Base-by-base conservation (phyloP, 805 yeast genomes). In the Kuraishia hungarica region DNA sequence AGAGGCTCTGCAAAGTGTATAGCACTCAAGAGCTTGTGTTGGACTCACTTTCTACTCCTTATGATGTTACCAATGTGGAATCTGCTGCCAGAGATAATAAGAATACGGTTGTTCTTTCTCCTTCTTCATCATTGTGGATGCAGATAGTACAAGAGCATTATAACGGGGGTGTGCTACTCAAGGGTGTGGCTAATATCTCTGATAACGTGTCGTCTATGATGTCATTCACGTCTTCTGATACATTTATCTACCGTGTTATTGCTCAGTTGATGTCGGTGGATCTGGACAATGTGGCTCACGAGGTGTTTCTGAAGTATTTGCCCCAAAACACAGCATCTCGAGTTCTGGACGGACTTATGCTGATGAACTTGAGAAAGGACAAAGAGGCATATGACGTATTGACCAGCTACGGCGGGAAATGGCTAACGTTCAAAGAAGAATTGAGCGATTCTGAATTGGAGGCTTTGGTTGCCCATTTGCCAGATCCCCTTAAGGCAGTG, bases 331-430 rank as follows among this genome's bases (percentile, higher is more conserved):
- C 61, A 13, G 57, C 67, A 23, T 58, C 64, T 2, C 53, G 50
- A 1, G 39, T 64, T 11, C 53, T 73, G 48, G 61, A 62, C 21
- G 74, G 72, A 1, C 50, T 70, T 24, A 55, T 62, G 0, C 58
- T 60, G 11, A 43, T 73, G 53, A 53, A 54, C 22, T 13, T 56
- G 11, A 63, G 63, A 8, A 59, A 67, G 39, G 58, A 69, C 5
- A 58, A 56, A 2, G 62, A 64, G 26, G 65, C 80, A 1, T 65
- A 63, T 24, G 61, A 64, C 8, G 57, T 71, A 17, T 68, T 78
- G 20, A 56, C 60, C 8, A 52, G 60, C 1, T 58, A 64, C 17
- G 64, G 70, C 15, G 62, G 66, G 13, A 54, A 58, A 6, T 68
- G 76, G 24, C 64, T 70, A 2, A 52, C 54, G 2, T 62, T 64